Conservation (phyloP, 495 filamentous ascomycete species). For the Pseudomonodictys pantanalensis region DNA sequence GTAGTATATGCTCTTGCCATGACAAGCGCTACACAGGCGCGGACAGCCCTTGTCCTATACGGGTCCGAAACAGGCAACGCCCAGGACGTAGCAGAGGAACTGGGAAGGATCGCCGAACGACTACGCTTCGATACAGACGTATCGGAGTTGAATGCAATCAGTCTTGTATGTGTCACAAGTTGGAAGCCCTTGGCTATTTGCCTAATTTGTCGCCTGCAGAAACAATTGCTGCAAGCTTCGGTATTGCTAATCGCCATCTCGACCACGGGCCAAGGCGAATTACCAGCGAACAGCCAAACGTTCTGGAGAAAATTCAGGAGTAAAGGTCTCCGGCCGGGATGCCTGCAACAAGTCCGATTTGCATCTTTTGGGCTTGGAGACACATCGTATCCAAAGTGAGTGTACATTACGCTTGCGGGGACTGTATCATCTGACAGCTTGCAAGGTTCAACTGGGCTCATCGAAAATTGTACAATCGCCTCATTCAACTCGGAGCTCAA, state of each 20-base stretch:
- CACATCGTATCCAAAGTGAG: conserved; percentile 85
- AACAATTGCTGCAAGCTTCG: conserved; percentile 50
- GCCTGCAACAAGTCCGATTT: conserved; percentile 65
- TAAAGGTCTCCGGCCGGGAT: conserved; percentile 69
- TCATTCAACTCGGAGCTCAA: conserved; percentile 79
- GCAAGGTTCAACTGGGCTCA: conserved; percentile 87
- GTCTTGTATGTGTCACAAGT: conserved; percentile 58
- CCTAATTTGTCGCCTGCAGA: conserved; percentile 39
- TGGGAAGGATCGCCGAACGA: conserved; percentile 67
- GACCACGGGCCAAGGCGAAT: conserved; percentile 91
- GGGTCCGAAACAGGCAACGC: conserved; percentile 93
- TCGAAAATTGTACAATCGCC: conserved; percentile 79
- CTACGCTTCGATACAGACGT: conserved; percentile 74
- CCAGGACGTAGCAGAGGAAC: conserved; percentile 81
- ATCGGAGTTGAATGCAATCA: conserved; percentile 69
- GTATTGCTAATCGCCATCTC: conserved; percentile 78
- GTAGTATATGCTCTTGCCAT: not conserved
- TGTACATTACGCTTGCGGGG: conserved; percentile 5
- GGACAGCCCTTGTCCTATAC: conserved; percentile 79
- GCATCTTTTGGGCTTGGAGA: conserved; percentile 90
- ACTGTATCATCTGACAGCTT: conserved; percentile 4
- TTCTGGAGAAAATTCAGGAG: conserved; percentile 86
- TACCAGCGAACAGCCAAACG: conserved; percentile 71
- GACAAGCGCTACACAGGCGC: conserved; percentile 16
- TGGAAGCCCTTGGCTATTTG: not conserved